phyloP scores from a whole-genome alignment of 2,329 filamentous ascomycete genomes.

The Arthrobotrys megalospora region DNA sequence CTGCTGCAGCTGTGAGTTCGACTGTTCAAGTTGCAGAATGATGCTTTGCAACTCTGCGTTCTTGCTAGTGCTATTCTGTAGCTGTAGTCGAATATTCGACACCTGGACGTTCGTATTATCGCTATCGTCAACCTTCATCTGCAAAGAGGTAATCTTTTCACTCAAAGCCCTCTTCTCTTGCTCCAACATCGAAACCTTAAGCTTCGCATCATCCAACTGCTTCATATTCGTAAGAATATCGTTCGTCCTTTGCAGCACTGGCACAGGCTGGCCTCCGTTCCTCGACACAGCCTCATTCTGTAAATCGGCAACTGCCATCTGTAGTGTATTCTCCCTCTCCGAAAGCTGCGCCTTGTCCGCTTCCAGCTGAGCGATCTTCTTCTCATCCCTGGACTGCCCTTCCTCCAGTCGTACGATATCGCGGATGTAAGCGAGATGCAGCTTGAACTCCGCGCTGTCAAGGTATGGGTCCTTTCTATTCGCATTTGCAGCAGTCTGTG shows the following conservation, averaged over 20 bases:
- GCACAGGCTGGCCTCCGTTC: constrained; percentile 52
- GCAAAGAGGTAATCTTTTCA: constrained; percentile 49
- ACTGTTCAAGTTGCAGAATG: constrained; percentile 47
- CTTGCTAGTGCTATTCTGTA: constrained; percentile 55
- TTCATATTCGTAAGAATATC: constrained; percentile 58
- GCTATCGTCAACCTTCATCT: constrained; percentile 55
- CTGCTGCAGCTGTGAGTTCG: constrained; percentile 46
- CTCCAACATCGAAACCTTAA: constrained; percentile 58
- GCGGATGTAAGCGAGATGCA: constrained; percentile 60
- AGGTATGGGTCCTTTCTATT: constrained; percentile 58
- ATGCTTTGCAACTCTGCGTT: constrained; percentile 55
- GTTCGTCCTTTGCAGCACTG: constrained; percentile 45
- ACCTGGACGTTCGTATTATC: constrained; percentile 42
- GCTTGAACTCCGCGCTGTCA: constrained; percentile 61
- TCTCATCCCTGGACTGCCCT: constrained; percentile 45
- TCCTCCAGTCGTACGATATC: constrained; percentile 53
- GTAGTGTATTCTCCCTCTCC: constrained; percentile 48
- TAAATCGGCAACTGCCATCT: constrained; percentile 53
- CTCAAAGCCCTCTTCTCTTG: constrained; percentile 54
- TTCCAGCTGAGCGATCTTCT: constrained; percentile 40
- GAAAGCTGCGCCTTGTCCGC: constrained; percentile 36
- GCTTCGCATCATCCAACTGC: constrained; percentile 54
- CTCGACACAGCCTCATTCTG: constrained; percentile 49
- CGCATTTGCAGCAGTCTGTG: constrained; percentile 41
- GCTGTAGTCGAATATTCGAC: constrained; percentile 52